Percentiles rank a stretch among this genome's conserved stretches.
These are phyloP conservation scores for Gossypioides kirkii DNA, from an alignment of 345 rosid species.

Conservation along the genomic window DNA sequence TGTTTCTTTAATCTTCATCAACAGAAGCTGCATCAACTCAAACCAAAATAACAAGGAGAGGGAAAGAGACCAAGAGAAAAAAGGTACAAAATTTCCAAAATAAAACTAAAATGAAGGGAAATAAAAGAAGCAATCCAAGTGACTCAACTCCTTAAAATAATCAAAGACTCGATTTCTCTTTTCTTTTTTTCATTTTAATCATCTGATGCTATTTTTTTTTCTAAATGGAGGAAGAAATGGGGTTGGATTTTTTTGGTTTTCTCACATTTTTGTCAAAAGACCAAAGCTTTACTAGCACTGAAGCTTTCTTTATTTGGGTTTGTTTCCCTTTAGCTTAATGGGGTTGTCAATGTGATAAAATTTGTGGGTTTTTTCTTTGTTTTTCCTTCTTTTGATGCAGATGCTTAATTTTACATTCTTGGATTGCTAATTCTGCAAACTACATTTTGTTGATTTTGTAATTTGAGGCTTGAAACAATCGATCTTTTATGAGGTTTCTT, in stretches of 20 bases:
- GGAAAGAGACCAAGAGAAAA: slow-evolving; percentile 6
- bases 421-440: not conserved
- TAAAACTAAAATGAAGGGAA: not conserved
- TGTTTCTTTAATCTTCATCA: too few relatives aligned
- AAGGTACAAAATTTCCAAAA: not conserved
- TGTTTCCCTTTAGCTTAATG: too few relatives aligned
- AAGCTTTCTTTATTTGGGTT: too few relatives aligned
- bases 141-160: slow-evolving; percentile 10
- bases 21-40: too few relatives aligned
- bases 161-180: not conserved
- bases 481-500: too few relatives aligned
- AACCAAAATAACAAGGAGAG: too few relatives aligned
- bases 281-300: too few relatives aligned
- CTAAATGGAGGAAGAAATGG: slow-evolving; percentile 1
- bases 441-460: slow-evolving; percentile 12
- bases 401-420: too few relatives aligned
- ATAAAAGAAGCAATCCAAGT: not conserved
- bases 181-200: slow-evolving; percentile 7
- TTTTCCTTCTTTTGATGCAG: not conserved
- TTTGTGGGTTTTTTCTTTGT: not conserved
- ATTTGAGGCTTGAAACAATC: not conserved
- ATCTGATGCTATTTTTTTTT: not conserved
- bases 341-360: slow-evolving; percentile 11
- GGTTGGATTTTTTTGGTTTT: too few relatives aligned
- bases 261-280: too few relatives aligned